Evolutionary conservation across 225 moss, liverwort and hornwort species (phyloP).

Genomic region (Ulota crispa): DNA sequence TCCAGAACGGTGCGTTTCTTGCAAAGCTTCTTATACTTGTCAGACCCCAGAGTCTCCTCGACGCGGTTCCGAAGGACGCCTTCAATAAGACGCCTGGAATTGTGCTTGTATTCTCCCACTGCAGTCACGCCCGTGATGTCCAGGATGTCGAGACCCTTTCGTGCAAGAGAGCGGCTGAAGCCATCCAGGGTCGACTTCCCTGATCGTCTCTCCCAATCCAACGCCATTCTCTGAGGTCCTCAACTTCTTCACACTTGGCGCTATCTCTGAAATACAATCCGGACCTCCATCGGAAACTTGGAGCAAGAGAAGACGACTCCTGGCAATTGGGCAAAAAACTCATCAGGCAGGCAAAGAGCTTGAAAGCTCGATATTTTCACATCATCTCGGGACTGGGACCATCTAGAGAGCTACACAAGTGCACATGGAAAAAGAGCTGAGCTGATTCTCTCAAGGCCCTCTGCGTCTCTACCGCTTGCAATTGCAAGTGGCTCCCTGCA

Average conservation of each 20-base stretch:
- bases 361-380: not conserved
- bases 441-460: not conserved
- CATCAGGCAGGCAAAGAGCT: not conserved
- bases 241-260: not conserved
- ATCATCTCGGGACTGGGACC: not conserved
- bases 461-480: not conserved
- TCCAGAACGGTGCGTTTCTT: slow-evolving; percentile 42
- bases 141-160: slow-evolving; percentile 52
- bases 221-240: slow-evolving; percentile 28
- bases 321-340: slow-evolving; percentile 1
- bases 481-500: slow-evolving; percentile 24
- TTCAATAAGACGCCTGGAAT: slow-evolving; percentile 27
- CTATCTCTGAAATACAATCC: not conserved
- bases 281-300: slow-evolving; percentile 9
- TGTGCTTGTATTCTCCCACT: slow-evolving; percentile 41
- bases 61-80: slow-evolving; percentile 42
- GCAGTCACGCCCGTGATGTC: slow-evolving; percentile 49
- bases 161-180: slow-evolving; percentile 44
- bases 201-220: slow-evolving; percentile 40
- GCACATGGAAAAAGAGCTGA: not conserved
- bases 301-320: not conserved
- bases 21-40: slow-evolving; percentile 48
- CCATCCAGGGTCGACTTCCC: slow-evolving; percentile 52
- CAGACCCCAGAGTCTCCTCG: slow-evolving; percentile 45
- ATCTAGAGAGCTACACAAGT: not conserved